Percentiles rank a stretch among this genome's conserved stretches.
Conservation (phyloP, 306 rosid species). For the Quercus gilva region DNA sequence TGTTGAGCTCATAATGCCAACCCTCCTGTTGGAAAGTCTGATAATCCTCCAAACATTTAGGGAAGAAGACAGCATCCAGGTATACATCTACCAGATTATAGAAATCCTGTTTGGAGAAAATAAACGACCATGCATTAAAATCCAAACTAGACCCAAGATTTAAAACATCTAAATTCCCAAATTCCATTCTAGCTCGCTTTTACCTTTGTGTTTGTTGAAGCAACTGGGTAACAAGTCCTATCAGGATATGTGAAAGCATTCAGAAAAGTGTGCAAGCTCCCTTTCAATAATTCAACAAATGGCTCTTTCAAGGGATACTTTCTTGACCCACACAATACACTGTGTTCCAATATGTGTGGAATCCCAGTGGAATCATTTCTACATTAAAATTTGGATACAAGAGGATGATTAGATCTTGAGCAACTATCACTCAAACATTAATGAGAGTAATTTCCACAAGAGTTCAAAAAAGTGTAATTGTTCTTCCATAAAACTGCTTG, state of each 20-base stretch:
- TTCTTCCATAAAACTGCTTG: neutral
- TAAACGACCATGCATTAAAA: constrained; percentile 1
- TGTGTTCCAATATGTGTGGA: constrained; percentile 97
- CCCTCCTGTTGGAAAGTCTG: constrained; percentile 98
- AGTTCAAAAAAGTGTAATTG: neutral
- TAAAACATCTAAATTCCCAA: constrained; percentile 4
- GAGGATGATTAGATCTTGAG: neutral
- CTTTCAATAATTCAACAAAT: constrained; percentile 87
- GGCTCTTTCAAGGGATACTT: constrained; percentile 96
- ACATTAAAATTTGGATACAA: constrained; percentile 18
- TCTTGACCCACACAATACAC: constrained; percentile 92
- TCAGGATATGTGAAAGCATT: constrained; percentile 98
- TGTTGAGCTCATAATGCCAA: constrained; percentile 95
- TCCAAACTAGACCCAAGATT: neutral
- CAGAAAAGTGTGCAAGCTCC: constrained; percentile 88
- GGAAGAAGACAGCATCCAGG: constrained; percentile 98
- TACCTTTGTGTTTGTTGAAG: constrained; percentile 92
- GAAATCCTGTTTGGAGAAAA: constrained; percentile 64
- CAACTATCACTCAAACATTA: neutral
- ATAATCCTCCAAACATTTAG: constrained; percentile 78
- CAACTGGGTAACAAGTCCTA: constrained; percentile 95
- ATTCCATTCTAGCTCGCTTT: neutral
- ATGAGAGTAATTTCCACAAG: neutral
- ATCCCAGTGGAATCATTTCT: constrained; percentile 96
- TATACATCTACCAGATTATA: constrained; percentile 94